Evolutionary conservation across 768 basidiomycete species (phyloP), one percentile per base, ranked within the genome.

Genomic region (Wakefieldia striispora): DNA sequence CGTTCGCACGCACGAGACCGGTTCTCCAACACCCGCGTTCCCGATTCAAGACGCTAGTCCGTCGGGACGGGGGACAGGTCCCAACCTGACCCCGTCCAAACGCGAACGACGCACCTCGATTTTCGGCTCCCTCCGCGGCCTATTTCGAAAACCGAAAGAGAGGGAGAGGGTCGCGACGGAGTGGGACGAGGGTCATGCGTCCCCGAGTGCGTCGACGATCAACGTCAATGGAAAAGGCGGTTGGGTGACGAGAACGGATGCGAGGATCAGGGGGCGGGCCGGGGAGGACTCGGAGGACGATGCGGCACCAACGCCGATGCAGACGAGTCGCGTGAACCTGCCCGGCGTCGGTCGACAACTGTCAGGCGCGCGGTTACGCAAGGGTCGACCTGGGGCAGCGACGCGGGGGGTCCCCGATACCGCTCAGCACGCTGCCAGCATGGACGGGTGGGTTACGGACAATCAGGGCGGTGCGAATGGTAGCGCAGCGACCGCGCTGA

Each of bases 211-310:
- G 3, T 33, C 33, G 41, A 35, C 31, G 47, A 16, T 8, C 34
- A 27, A 33, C 31, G n/a, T 23, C 13, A 50, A 40, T 12, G 41
- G 36, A 8, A 43, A 20, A 2, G 29, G 13, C 10, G 49, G 56
- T 4, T 69, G 67, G 67, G 58, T 64, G n/a, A 64, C 67, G 16
- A 46, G 65, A 27, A 67, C 65, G 39, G 67, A 67, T 33, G 55
- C 54, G 3, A 24, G 59, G 41, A 38, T 65, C 40, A 52, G 43
- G 27, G 47, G 43, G 17, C 23, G 16, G 3, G 35, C 3, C 33
- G 24, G 34, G 43, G 19, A 10, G 21, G 47, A 53, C 27, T 62
- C 57, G 4, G 67, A 65, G 20, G 48, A 51, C 2, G 64, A 66
- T 10, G 43, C 43, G 3, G 27, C 27, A 6, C 38, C 27, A 6